These are phyloP conservation scores for Kalmusia sp. DNA, from an alignment of 2,329 filamentous ascomycete genomes.

Conservation along the genomic window DNA sequence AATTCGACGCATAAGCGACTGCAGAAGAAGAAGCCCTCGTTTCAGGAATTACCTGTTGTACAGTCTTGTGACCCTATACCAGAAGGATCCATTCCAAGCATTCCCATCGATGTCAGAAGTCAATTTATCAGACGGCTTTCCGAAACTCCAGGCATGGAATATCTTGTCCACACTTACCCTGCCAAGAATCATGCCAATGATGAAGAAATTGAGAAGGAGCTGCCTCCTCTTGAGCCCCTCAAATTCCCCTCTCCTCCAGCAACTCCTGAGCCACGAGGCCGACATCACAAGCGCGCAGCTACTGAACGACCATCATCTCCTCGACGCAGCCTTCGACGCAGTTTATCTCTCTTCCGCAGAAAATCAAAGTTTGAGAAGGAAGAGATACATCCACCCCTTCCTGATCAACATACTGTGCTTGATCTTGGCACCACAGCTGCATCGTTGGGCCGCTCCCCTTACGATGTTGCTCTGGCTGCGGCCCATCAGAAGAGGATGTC, in stretches of 20 bases:
- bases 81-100: conserved; percentile 39
- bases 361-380: conserved; percentile 35
- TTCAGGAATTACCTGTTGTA: conserved; percentile 35
- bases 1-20: conserved; percentile 31
- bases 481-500: conserved; percentile 23
- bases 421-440: conserved; percentile 52
- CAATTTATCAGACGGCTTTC: conserved; percentile 47
- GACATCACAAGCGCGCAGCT: conserved; percentile 18
- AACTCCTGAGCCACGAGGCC: conserved; percentile 13
- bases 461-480: conserved; percentile 49
- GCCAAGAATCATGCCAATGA: conserved; percentile 35
- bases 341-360: conserved; percentile 39
- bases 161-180: conserved; percentile 43
- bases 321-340: conserved; percentile 29
- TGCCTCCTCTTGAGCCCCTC: conserved; percentile 9
- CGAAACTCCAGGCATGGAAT: conserved; percentile 43
- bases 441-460: conserved; percentile 52
- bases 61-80: conserved; percentile 38
- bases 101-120: conserved; percentile 42
- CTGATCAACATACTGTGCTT: conserved; percentile 34
- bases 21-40: conserved; percentile 39
- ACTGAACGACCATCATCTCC: conserved; percentile 31
- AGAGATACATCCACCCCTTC: conserved; percentile 21
- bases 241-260: conserved; percentile 20
- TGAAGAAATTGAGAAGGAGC: conserved; percentile 5